phyloP scores from a whole-genome alignment of 1,284 basidiomycete genomes.

The Ustilago crameri region DNA sequence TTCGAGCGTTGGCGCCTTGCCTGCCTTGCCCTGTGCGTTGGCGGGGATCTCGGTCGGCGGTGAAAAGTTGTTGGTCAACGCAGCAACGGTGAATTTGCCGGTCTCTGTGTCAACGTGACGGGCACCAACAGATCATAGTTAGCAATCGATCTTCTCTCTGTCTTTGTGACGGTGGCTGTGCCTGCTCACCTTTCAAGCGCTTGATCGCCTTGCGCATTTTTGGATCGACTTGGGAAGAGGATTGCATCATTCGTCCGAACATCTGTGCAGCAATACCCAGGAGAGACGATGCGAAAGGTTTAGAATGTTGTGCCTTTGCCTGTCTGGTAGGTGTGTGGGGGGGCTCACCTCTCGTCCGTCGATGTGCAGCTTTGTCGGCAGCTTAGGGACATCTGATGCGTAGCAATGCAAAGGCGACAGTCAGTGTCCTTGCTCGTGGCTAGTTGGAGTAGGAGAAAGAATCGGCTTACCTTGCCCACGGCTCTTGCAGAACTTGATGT shows the following conservation, averaged over 20 bases:
- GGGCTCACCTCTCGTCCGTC: conserved; percentile 48
- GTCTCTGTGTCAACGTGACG: conserved; percentile 42
- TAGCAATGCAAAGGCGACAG: not conserved
- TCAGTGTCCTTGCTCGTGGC: too few species aligned
- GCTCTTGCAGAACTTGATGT: conserved; percentile 55
- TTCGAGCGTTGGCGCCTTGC: conserved; percentile 39
- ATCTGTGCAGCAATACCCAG: conserved; percentile 58
- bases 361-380: conserved; percentile 29
- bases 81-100: conserved; percentile 63
- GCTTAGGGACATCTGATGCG: conserved; percentile 51
- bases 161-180: too few species aligned
- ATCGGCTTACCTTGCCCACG: conserved; percentile 42
- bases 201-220: conserved; percentile 61
- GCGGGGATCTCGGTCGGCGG: conserved; percentile 50
- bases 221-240: conserved; percentile 53
- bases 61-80: conserved; percentile 68
- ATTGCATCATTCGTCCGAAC: conserved; percentile 68
- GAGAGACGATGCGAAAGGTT: not conserved
- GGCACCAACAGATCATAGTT: not conserved
- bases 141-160: not conserved
- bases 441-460: too few species aligned
- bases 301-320: too few species aligned
- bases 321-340: too few species aligned
- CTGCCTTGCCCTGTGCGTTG: conserved; percentile 3
- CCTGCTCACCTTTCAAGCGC: conserved; percentile 39